Conservation (phyloP, 2,329 filamentous ascomycete species). For the Verticillium isaacii region DNA sequence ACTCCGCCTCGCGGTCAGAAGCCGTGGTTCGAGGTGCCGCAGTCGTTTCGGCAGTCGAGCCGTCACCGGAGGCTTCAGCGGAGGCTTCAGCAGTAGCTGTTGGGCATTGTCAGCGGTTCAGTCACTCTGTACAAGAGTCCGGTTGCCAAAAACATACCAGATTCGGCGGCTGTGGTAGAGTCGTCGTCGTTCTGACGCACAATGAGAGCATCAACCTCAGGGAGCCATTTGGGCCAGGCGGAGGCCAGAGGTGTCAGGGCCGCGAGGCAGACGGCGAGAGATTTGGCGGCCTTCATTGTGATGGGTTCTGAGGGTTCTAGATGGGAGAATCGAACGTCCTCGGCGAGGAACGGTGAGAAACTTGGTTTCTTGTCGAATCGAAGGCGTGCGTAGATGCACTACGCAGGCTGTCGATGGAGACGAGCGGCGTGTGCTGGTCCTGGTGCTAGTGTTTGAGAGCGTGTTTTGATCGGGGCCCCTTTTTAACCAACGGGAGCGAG, state of each 20-base stretch:
- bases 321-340: not conserved
- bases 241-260: constrained; percentile 35
- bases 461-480: not conserved
- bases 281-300: constrained; percentile 12
- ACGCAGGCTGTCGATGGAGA: not conserved
- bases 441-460: not conserved
- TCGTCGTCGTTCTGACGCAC: constrained; percentile 38
- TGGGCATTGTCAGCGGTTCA: not conserved
- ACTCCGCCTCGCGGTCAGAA: constrained; percentile 4
- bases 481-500: not conserved
- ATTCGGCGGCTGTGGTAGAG: constrained; percentile 1
- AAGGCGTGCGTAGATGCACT: not conserved
- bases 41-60: constrained; percentile 7
- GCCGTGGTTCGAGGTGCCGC: constrained; percentile 8
- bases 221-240: constrained; percentile 53
- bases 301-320: not conserved
- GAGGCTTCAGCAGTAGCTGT: constrained; percentile 1
- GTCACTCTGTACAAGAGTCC: not conserved
- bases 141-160: not conserved
- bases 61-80: constrained; percentile 3
- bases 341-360: not conserved
- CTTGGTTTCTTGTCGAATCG: not conserved
- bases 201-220: constrained; percentile 46
- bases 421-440: not conserved
- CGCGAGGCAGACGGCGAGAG: constrained; percentile 15